Percentiles rank a stretch among this genome's conserved stretches.
phyloP scores from a whole-genome alignment of 805 yeast species.

The Komagataella ulmi region DNA sequence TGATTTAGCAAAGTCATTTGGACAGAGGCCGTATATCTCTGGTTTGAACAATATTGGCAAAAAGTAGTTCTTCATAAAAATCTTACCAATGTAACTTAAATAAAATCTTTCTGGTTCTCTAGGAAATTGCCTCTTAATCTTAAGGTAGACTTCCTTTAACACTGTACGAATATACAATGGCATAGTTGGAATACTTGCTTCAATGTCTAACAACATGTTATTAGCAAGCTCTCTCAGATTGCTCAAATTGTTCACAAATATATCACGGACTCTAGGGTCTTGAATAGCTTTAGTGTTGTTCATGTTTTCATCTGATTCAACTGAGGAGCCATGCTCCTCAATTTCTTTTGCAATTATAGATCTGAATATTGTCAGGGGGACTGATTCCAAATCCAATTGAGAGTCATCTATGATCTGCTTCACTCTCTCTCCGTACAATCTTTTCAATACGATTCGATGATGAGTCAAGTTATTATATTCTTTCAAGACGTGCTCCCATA shows the following conservation, averaged over 20 bases:
- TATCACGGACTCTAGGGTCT: constrained; percentile 56
- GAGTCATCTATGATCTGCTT: constrained; percentile 27
- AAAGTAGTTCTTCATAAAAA: constrained; percentile 40
- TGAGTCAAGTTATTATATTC: constrained; percentile 32
- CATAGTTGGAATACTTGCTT: constrained; percentile 24
- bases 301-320: constrained; percentile 12
- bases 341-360: constrained; percentile 24
- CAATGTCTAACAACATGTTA: constrained; percentile 41
- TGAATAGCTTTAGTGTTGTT: constrained; percentile 55
- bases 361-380: constrained; percentile 50
- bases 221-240: constrained; percentile 58
- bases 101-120: constrained; percentile 45
- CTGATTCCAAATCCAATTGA: constrained; percentile 60
- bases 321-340: constrained; percentile 18
- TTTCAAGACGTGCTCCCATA: constrained; percentile 31
- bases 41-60: constrained; percentile 34
- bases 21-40: constrained; percentile 39
- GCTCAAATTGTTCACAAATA: constrained; percentile 65
- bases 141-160: constrained; percentile 27
- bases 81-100: constrained; percentile 56
- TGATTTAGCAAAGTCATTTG: constrained; percentile 11
- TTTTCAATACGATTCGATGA: constrained; percentile 31
- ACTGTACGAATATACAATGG: constrained; percentile 47
- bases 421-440: constrained; percentile 24
- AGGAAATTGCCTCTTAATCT: constrained; percentile 30